Evolutionary conservation across 495 filamentous ascomycete species (phyloP), one percentile per base, ranked within the genome.

Genomic region (Pseudevernia furfuracea): DNA sequence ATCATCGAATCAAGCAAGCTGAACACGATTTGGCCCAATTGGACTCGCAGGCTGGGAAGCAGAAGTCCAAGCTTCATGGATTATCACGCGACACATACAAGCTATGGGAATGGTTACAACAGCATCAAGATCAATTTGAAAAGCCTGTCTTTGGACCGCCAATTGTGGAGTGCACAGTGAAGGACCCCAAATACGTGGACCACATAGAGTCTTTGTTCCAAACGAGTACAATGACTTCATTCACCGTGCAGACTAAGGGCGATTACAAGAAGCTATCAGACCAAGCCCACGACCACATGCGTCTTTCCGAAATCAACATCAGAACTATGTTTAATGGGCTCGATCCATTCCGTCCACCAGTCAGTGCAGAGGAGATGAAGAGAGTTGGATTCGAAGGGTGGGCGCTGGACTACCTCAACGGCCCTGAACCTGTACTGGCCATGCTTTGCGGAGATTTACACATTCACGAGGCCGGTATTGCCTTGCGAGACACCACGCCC

Each of bases 131-230:
- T 67, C 72, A 80, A 34, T 97, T 97, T 63, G 83, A 92, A 71
- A 84, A 88, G 61, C 81, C 88, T 66, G 87, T 97, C 30, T 92
- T 90, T 73, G 92, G 91, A 0, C 94, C 94, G 23, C 85, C 94
- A 0, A 81, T 93, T 63, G 76, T 99, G 19, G 85, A 81, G 30
- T 96, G 93, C 73, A 89, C 89, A 0, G 74, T 97, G 43, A 92
- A 88, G 62, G 85, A 96, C 70, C 82, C 82, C 21, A 82, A 76
- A 60, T 92, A 87, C 70, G 85, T 87, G 30, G 80, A 90, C 71
- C 81, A 84, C 12, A 76, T 99, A 15, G 94, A 99, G 74, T 80
- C 83, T 4, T 70, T 89, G 25, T 71, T 99, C 12, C 74, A 78
- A n/a, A 66, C 59, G 12, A 81, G 72, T 17, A 88, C 92, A 65